Percentiles rank a stretch among this genome's conserved stretches.
Conservation (phyloP, 495 filamentous ascomycete genomes). For the Xanthoparmelia taractica region DNA sequence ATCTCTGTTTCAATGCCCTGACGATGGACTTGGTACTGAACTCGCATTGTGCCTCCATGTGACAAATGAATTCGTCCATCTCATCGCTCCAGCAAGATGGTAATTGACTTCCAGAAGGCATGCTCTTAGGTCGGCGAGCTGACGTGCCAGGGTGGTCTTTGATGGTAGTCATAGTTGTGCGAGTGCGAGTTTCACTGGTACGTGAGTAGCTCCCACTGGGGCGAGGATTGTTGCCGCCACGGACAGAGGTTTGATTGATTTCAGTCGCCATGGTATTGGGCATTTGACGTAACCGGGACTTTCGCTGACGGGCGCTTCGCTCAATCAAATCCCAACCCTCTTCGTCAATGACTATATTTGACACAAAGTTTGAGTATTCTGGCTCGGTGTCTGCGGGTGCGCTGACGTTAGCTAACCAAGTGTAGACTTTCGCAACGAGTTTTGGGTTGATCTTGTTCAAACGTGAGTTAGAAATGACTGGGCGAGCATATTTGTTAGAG, state of each 20-base stretch:
- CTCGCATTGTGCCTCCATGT: slow-evolving; percentile 15
- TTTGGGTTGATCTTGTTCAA: neutral
- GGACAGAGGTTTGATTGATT: neutral
- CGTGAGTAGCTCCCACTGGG: neutral
- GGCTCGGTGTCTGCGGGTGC: neutral
- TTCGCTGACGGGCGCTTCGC: neutral
- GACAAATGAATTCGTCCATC: slow-evolving; percentile 23
- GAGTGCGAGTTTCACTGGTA: neutral
- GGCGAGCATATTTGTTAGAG: neutral
- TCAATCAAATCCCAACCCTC: neutral
- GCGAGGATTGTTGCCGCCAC: neutral
- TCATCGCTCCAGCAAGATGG: slow-evolving; percentile 14
- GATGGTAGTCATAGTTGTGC: neutral
- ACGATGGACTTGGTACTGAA: slow-evolving; percentile 3
- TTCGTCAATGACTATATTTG: neutral
- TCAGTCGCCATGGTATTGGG: neutral
- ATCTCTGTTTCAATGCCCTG: slow-evolving; percentile 16
- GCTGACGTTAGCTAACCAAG: neutral
- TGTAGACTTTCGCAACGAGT: neutral
- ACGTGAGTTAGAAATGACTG: neutral
- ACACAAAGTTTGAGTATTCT: neutral
- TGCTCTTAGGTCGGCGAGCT: neutral
- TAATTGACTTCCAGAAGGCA: slow-evolving; percentile 11
- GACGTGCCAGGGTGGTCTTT: neutral
- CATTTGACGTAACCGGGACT: neutral